phyloP scores from a whole-genome alignment of 306 rosid species.

The Acacia crassicarpa region DNA sequence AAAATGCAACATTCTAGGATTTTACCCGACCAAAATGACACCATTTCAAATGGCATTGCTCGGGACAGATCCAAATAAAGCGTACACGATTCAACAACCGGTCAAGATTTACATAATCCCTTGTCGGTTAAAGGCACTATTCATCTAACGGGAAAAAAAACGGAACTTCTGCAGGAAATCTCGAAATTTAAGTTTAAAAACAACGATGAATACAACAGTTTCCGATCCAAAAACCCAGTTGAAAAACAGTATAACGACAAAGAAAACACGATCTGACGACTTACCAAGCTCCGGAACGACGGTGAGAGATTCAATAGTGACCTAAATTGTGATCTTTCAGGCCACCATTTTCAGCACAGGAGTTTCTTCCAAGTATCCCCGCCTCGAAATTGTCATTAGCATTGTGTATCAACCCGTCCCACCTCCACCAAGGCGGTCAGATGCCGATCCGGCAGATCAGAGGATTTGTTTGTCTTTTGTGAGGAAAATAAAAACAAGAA shows the following conservation, averaged over 20 bases:
- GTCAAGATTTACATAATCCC: not conserved
- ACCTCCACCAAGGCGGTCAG: not conserved
- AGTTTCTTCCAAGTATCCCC: not conserved
- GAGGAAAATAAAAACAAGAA: not conserved
- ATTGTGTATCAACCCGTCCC: not conserved
- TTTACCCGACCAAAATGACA: not conserved
- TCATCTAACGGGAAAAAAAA: conserved; percentile 26
- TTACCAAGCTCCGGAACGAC: conserved; percentile 29
- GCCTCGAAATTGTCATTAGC: not conserved
- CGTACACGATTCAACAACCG: not conserved
- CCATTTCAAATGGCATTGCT: conserved; percentile 21
- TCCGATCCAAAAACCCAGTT: conserved; percentile 39
- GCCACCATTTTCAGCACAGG: conserved; percentile 10
- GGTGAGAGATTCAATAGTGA: conserved; percentile 35
- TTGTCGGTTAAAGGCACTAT: not conserved
- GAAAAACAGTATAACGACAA: conserved; percentile 8
- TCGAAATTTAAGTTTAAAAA: conserved; percentile 17
- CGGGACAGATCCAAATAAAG: conserved; percentile 26
- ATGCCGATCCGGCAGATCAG: conserved; percentile 7
- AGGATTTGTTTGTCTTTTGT: not conserved
- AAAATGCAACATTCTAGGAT: not conserved
- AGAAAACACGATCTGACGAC: conserved; percentile 17
- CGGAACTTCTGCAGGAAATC: conserved; percentile 30
- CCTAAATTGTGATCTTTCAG: conserved; percentile 32
- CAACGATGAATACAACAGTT: conserved; percentile 4